These are phyloP conservation scores for Coemansia sp. DNA, from an alignment of 371 early-diverging fungal species.

Conservation along the genomic window DNA sequence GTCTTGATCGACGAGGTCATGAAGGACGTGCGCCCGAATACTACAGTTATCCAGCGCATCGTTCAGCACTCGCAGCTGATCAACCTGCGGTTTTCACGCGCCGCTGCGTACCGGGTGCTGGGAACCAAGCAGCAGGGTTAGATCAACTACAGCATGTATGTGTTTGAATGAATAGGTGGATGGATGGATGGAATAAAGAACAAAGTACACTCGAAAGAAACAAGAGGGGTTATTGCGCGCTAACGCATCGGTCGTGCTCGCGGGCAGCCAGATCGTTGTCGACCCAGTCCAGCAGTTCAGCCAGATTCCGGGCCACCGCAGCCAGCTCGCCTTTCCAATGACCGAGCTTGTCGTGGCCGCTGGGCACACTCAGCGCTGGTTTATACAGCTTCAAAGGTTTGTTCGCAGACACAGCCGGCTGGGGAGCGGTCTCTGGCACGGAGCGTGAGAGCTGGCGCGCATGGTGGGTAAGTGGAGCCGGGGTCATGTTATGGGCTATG, in stretches of 20 bases:
- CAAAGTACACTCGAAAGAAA: background rate
- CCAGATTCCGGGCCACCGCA: slow-evolving; percentile 3
- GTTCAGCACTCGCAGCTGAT: slow-evolving; percentile 34
- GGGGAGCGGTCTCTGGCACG: background rate
- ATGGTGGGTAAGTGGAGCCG: background rate
- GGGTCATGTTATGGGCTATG: background rate
- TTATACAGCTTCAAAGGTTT: background rate
- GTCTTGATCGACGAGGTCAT: slow-evolving; percentile 11
- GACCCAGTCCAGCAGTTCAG: slow-evolving; percentile 6
- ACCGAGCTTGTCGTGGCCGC: background rate
- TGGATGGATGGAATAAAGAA: no score
- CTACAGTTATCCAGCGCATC: slow-evolving; percentile 38
- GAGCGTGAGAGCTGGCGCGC: background rate
- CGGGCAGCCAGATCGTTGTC: slow-evolving; percentile 2
- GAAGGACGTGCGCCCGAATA: slow-evolving; percentile 5
- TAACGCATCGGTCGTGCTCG: background rate
- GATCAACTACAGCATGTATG: no score
- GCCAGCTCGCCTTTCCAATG: slow-evolving; percentile 14
- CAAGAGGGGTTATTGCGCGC: background rate
- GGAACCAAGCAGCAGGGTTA: background rate
- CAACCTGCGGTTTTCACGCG: slow-evolving; percentile 20
- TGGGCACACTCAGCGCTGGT: background rate
- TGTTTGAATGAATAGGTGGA: no score
- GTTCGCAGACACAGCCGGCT: background rate
- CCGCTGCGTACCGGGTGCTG: slow-evolving; percentile 14